Percentiles rank a stretch among this genome's conserved stretches.
Conservation (phyloP, 2,329 filamentous ascomycete species). For the Thielaviopsis cerberus region DNA sequence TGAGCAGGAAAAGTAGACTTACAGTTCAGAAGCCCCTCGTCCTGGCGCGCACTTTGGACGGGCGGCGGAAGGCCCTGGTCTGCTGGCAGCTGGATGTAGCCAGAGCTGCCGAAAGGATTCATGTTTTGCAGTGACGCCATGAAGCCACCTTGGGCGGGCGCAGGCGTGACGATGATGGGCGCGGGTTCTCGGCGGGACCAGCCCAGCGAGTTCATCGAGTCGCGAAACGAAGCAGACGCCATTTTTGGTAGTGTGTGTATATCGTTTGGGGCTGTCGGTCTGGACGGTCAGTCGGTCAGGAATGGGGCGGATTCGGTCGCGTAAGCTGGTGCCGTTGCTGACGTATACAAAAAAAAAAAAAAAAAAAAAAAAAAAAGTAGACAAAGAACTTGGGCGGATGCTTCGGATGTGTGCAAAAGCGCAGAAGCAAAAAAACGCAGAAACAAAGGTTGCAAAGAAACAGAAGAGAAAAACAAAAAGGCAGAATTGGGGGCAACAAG, state of each 20-base stretch:
- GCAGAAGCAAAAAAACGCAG: not conserved
- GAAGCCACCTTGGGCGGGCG: slow-evolving; percentile 47
- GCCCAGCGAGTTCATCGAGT: slow-evolving; percentile 84
- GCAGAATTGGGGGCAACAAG: not conserved
- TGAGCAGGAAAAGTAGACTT: slow-evolving; percentile 32
- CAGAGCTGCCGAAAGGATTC: slow-evolving; percentile 72
- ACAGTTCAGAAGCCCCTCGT: slow-evolving; percentile 91
- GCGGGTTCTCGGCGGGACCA: slow-evolving; percentile 78
- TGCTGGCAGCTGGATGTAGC: slow-evolving; percentile 75
- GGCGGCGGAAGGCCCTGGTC: slow-evolving; percentile 25
- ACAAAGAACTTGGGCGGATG: not conserved
- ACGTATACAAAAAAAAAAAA: not conserved
- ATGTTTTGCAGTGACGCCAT: slow-evolving; percentile 64
- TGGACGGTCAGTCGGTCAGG: not conserved
- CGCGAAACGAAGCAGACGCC: slow-evolving; percentile 77
- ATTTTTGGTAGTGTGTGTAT: slow-evolving; percentile 31
- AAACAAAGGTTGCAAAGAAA: not conserved
- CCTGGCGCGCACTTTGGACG: slow-evolving; percentile 66
- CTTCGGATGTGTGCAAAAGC: not conserved
- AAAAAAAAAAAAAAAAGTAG: not conserved
- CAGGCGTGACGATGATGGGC: slow-evolving; percentile 55
- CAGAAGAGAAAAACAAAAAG: not conserved
- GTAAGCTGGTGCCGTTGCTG: not conserved
- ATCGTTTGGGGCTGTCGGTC: too few relatives aligned
- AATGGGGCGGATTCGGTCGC: not conserved